phyloP scores from a whole-genome alignment of 306 rosid species.

The Malus fusca region DNA sequence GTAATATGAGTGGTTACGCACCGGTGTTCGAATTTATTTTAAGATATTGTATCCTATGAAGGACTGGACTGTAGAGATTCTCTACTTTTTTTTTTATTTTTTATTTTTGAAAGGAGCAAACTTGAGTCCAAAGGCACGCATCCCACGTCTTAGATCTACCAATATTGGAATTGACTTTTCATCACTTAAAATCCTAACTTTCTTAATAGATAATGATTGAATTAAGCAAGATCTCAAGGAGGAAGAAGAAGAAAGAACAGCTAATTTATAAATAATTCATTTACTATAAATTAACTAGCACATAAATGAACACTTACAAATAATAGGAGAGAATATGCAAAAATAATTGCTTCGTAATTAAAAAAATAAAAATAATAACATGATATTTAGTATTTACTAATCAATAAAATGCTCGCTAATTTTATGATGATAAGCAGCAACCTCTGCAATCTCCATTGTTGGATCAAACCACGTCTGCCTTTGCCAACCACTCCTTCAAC shows the following conservation, averaged over 20 bases:
- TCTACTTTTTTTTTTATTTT: background rate
- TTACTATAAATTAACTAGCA: background rate
- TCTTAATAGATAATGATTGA: background rate
- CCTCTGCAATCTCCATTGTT: background rate
- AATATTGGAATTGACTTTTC: background rate
- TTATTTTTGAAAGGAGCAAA: background rate
- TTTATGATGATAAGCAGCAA: background rate
- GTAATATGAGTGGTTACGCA: background rate
- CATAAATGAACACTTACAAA: background rate
- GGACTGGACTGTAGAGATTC: background rate
- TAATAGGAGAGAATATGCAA: background rate
- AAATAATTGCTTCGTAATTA: background rate
- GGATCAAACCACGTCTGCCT: background rate
- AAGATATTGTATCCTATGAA: too few species aligned
- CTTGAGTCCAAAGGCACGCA: background rate
- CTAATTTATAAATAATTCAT: background rate
- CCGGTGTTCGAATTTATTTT: background rate
- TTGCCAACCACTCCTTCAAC: background rate
- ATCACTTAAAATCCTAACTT: background rate
- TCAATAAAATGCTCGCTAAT: background rate
- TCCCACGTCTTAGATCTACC: background rate
- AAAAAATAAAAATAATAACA: background rate
- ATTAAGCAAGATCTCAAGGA: background rate
- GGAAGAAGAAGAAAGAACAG: background rate
- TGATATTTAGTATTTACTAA: conserved; percentile 5